Evolutionary conservation across 2,329 filamentous ascomycete genomes (phyloP), one percentile per base, ranked within the genome.

Genomic region (Curvularia sp.): DNA sequence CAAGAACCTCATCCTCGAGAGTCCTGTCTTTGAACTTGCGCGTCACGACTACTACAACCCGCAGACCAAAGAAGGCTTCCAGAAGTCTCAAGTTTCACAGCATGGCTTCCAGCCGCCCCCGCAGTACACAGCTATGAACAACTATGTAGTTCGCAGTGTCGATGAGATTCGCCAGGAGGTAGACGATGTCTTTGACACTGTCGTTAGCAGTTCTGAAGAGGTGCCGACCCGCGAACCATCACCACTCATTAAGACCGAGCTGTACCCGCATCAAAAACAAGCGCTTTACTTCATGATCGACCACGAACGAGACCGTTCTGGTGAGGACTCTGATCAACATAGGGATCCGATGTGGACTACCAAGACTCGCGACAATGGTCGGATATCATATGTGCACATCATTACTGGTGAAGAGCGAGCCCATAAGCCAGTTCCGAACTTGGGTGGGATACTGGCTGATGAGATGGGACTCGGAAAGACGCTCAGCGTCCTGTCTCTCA

Each of bases 141-240:
- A 56, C 56, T 71, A 65, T 36, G 63, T 65, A 5, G 34, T 70
- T 18, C 65, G 68, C 27, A 67, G 65, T 15, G 87, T 89, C 0
- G 94, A 98, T 68, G 93, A 98, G 77, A 89, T 97, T 58, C 89
- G 90, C 9, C 88, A 87, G 62, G 93, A 97, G 56, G 90, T 97
- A 21, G 86, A 92, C 75, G 88, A 87, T 41, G 91, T 98, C 73
- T 97, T 99, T 69, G 93, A 97, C 78, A 89, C 89, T 7, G 85
- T 97, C 38, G 86, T 88, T 25, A 88, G 88, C 67, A 87, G 84
- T 9, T 65, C 68, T 12, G 90, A 96, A 55, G 87, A 92, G 59
- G 80, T 98, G 6, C 90, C 90, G 0, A 85, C 89, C 64, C 87
- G 89, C 79, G 87, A 94, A 3, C 84, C 91, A 0, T 82, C 86